Evolutionary conservation across 768 basidiomycete species (phyloP), one percentile per base, ranked within the genome.

Genomic region (Trametes cubensis): DNA sequence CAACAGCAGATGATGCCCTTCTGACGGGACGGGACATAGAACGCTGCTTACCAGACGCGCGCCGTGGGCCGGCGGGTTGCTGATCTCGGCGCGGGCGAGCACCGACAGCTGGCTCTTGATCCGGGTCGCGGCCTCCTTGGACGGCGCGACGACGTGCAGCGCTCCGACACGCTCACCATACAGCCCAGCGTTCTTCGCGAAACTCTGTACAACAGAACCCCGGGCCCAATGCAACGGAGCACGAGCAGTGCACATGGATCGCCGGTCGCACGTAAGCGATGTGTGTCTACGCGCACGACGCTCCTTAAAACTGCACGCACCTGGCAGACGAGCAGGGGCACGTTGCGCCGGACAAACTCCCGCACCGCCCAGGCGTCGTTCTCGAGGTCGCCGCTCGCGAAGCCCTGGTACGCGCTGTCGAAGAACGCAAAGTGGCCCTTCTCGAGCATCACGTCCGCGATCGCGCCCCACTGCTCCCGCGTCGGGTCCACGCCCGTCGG

Each of bases 401-500:
- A 98, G 18, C 95, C 95, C 76, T 97, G 95, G 77, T 98, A 98
- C 3, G 95, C 95, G 72, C 89, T 90, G 77, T 98, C 95, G 73
- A 98, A 94, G 78, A 96, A 95, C 34, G 89, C 88, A 70, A 86
- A 96, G 73, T 95, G 95, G 15, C 83, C 80, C 76, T 87, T 89
- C 49, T 79, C 75, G 30, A 89, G 72, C 72, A 97, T 84, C 56
- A 87, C 76, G 40, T 88, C 81, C 41, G 90, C 90, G 68, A 98
- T 83, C 60, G 78, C 74, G 63, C 82, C 77, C 95, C 95, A 98
- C 73, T 98, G 90, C 67, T 90, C 93, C 48, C 73, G 73, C 38
- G 93, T 94, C 7, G 95, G 95, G 75, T 98, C 95, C 28, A 96
- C 92, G 2, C 95, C 95, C 2, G 96, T 98, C 8, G 95, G 95